Conservation (phyloP, 2,329 filamentous ascomycete genomes). For the Pseudogymnoascus sp. region DNA sequence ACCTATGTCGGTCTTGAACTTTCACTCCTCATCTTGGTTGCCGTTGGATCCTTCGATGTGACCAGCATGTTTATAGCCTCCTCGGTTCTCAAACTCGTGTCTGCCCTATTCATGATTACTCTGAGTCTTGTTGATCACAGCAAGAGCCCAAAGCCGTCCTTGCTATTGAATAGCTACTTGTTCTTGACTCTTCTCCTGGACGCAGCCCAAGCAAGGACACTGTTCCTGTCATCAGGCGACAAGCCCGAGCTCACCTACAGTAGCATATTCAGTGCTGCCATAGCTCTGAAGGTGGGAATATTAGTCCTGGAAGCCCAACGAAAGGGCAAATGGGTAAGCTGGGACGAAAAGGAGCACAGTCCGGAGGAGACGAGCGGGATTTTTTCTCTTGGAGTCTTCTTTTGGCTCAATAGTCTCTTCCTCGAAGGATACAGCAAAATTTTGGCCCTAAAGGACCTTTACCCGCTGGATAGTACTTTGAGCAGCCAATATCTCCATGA, state of each 20-base stretch:
- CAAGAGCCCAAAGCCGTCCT: slow-evolving; percentile 32
- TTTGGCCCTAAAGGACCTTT: slow-evolving; percentile 23
- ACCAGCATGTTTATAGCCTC: slow-evolving; percentile 26
- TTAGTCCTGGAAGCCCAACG: slow-evolving; percentile 9
- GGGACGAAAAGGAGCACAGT: slow-evolving; percentile 23
- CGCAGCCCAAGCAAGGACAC: slow-evolving; percentile 33
- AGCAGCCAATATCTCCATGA: slow-evolving; percentile 16
- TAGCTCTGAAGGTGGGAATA: slow-evolving; percentile 11
- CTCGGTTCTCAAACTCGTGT: slow-evolving; percentile 22
- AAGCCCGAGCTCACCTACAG: slow-evolving; percentile 13
- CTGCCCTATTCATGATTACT: slow-evolving; percentile 19
- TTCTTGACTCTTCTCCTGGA: slow-evolving; percentile 37
- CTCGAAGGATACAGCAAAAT: slow-evolving; percentile 21
- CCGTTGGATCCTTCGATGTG: slow-evolving; percentile 11
- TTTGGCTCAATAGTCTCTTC: slow-evolving; percentile 28
- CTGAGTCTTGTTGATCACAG: slow-evolving; percentile 25
- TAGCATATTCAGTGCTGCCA: slow-evolving; percentile 11
- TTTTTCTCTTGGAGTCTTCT: slow-evolving; percentile 24
- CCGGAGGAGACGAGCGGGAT: slow-evolving; percentile 26
- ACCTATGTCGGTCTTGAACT: slow-evolving; percentile 21
- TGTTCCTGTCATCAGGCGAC: slow-evolving; percentile 29
- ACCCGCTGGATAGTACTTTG: slow-evolving; percentile 20
- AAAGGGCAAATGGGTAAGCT: slow-evolving; percentile 23
- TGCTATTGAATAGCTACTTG: slow-evolving; percentile 35
- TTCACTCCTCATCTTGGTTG: slow-evolving; percentile 23